These are phyloP conservation scores for Lentithecium fluviatile DNA, from an alignment of 495 filamentous ascomycete species.

Conservation along the genomic window DNA sequence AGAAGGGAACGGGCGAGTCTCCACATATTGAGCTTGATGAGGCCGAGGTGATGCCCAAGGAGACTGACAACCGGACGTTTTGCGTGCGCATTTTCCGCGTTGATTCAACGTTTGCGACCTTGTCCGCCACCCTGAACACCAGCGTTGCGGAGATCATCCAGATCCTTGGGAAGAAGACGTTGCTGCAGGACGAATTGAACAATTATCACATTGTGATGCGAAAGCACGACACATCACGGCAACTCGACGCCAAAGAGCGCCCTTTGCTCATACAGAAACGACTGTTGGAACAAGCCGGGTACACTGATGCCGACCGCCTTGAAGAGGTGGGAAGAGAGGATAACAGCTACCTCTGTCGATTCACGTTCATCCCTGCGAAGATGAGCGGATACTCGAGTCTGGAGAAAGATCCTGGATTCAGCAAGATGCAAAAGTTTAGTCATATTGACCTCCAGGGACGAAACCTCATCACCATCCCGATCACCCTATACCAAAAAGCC, in stretches of 20 bases:
- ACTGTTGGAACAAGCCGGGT: constrained; percentile 88
- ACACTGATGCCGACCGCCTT: constrained; percentile 79
- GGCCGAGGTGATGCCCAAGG: constrained; percentile 53
- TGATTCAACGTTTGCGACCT: constrained; percentile 89
- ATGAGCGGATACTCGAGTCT: constrained; percentile 76
- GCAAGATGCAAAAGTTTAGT: constrained; percentile 80
- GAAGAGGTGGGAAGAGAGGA: constrained; percentile 98
- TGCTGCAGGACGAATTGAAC: constrained; percentile 80
- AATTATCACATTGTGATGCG: constrained; percentile 95
- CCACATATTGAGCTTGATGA: constrained; percentile 62
- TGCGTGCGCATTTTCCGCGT: constrained; percentile 95
- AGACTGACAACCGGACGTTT: constrained; percentile 70
- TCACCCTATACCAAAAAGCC: constrained; percentile 86
- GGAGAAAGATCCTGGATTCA: constrained; percentile 75
- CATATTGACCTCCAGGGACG: constrained; percentile 90
- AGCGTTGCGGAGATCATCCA: constrained; percentile 80
- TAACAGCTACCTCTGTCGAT: constrained; percentile 93
- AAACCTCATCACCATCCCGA: constrained; percentile 92
- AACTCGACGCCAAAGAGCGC: constrained; percentile 72
- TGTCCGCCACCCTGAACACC: constrained; percentile 75
- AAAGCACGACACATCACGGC: constrained; percentile 85
- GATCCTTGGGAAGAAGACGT: constrained; percentile 85
- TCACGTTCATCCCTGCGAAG: constrained; percentile 86
- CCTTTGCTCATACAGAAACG: constrained; percentile 92
- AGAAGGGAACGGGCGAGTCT: constrained; percentile 59